A percentile compares a stretch with the other conserved stretches of the same genome.
These are phyloP conservation scores for Chionographis japonica DNA, from an alignment of 106 monocot species.

Conservation along the genomic window DNA sequence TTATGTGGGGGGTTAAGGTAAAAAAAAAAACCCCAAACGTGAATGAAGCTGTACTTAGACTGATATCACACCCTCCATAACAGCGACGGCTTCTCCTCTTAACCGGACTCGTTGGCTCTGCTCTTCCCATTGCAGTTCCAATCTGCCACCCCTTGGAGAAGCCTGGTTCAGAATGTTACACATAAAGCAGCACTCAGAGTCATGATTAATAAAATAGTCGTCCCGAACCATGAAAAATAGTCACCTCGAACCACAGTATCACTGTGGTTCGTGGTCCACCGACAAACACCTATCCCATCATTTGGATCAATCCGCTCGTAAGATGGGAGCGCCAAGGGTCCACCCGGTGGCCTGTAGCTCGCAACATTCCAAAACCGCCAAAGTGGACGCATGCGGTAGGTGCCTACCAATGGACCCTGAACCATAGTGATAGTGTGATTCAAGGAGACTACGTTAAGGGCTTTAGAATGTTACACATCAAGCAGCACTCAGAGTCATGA, in stretches of 20 bases:
- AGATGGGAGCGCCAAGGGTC: no score
- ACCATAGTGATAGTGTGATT: no score
- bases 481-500: background rate
- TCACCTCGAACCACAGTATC: no score
- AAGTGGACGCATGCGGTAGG: conserved; percentile 42
- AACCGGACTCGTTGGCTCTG: conserved; percentile 44
- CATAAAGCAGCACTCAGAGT: background rate
- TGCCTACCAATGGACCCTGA: conserved; percentile 50
- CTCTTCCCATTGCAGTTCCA: conserved; percentile 54
- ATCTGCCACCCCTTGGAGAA: conserved; percentile 75
- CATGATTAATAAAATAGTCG: no score
- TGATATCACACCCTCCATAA: conserved; percentile 60
- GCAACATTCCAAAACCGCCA: no score
- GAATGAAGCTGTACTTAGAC: conserved; percentile 8
- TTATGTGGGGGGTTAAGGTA: no score
- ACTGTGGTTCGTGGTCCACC: no score
- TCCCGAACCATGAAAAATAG: no score
- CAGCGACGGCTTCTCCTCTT: conserved; percentile 66
- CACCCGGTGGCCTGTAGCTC: no score
- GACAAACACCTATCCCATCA: no score
- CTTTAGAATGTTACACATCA: background rate
- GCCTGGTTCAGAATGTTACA: conserved; percentile 37
- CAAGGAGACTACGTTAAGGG: conserved; percentile 92
- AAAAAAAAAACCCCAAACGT: no score
- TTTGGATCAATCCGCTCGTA: no score